Conservation (phyloP, 2,329 filamentous ascomycete species). For the Lachnellula suecica region DNA sequence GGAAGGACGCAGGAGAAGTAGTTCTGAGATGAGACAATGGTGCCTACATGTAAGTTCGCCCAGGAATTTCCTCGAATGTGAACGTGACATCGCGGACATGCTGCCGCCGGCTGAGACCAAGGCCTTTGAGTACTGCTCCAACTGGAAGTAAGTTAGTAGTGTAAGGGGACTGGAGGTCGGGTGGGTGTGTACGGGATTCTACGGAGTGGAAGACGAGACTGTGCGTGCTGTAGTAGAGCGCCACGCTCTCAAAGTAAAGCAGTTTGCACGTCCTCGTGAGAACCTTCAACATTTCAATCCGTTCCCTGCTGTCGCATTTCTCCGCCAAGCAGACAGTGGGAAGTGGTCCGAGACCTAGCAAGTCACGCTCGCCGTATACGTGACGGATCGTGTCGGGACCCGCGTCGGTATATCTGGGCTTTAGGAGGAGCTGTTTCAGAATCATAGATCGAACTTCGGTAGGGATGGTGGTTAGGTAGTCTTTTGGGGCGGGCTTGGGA, state of each 20-base stretch:
- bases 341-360: not conserved
- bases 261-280: not conserved
- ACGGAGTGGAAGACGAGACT: not conserved
- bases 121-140: not conserved
- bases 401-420: not conserved
- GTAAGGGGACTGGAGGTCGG: too few species aligned
- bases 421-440: not conserved
- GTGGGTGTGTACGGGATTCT: not conserved
- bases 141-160: not conserved
- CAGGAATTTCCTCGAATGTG: not conserved
- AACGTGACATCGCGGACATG: not conserved
- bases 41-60: too few species aligned
- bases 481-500: not conserved
- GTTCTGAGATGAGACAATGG: too few species aligned
- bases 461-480: not conserved
- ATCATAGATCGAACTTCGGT: not conserved
- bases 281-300: too few species aligned
- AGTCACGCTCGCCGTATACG: not conserved
- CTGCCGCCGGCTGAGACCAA: not conserved
- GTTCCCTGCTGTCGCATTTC: too few species aligned
- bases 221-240: not conserved
- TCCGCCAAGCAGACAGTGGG: not conserved
- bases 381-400: too few species aligned
- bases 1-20: too few species aligned
- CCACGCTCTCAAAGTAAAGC: not conserved